Evolutionary conservation across 768 basidiomycete genomes (phyloP).

Genomic region (Leucosporidium scottii): DNA sequence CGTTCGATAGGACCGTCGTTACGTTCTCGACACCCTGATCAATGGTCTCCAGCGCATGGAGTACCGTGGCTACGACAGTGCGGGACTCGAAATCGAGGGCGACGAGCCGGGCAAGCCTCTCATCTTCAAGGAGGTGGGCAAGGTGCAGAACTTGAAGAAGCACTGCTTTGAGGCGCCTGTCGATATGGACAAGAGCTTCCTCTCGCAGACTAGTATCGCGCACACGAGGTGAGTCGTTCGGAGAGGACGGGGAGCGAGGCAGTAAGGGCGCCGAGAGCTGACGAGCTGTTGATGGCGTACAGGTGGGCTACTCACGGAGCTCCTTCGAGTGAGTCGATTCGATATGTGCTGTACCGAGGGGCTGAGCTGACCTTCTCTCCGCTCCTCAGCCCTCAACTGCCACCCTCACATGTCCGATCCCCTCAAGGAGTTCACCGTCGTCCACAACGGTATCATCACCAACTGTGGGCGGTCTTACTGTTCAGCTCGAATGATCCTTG

Average conservation of each 20-base stretch:
- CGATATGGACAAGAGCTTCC: constrained; percentile 57
- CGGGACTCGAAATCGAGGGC: constrained; percentile 65
- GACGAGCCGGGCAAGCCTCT: constrained; percentile 68
- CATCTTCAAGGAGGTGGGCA: constrained; percentile 97
- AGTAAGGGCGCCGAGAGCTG: neutral
- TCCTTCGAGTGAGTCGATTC: constrained; percentile 10
- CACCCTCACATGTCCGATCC: constrained; percentile 86
- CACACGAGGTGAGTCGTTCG: constrained; percentile 63
- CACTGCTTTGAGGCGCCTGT: constrained; percentile 65
- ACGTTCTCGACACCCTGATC: constrained; percentile 81
- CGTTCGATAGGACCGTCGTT: constrained; percentile 64
- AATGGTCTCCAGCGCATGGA: constrained; percentile 90
- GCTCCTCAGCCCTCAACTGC: constrained; percentile 79
- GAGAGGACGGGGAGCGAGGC: neutral
- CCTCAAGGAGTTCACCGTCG: constrained; percentile 72
- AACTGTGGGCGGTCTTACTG: neutral
- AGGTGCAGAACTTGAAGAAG: constrained; percentile 86
- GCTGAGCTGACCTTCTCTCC: constrained; percentile 43
- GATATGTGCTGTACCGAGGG: neutral
- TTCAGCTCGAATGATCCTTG: neutral
- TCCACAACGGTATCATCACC: constrained; percentile 99
- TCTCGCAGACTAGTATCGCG: constrained; percentile 90
- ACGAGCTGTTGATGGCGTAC: neutral
- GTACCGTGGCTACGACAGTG: constrained; percentile 97
- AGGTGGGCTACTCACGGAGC: constrained; percentile 89